Conservation (phyloP, 176 grass and related monocot genomes). For the Oryza brachyantha region DNA sequence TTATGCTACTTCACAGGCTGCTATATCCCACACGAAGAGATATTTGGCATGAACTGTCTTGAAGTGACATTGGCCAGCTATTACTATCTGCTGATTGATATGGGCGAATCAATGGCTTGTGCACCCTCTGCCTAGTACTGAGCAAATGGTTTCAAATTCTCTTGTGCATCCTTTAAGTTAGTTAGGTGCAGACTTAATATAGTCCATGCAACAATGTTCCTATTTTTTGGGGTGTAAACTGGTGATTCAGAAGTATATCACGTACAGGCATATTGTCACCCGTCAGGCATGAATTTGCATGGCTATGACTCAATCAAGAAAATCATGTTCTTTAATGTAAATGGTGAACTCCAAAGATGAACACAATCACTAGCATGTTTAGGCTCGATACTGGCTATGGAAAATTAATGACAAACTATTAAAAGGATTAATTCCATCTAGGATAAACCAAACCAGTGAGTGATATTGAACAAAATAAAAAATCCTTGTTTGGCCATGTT, state of each 20-base stretch:
- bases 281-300: not conserved
- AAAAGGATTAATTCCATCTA: not conserved
- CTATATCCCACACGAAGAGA: not conserved
- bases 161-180: not conserved
- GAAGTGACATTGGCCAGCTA: slow-evolving; percentile 9
- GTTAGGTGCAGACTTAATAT: not conserved
- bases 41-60: not conserved
- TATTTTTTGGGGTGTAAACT: not conserved
- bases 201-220: not conserved
- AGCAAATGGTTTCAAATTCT: slow-evolving; percentile 26
- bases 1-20: not conserved
- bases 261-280: not conserved
- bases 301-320: not conserved
- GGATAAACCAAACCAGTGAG: not conserved
- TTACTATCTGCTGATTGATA: slow-evolving; percentile 9
- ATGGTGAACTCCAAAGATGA: not conserved
- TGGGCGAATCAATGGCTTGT: not conserved
- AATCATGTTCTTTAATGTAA: slow-evolving; percentile 2
- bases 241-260: not conserved
- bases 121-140: not conserved
- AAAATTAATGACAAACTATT: not conserved
- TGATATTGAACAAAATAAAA: slow-evolving; percentile 6
- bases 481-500: not conserved
- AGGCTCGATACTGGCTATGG: not conserved
- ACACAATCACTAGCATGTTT: not conserved